A percentile compares a stretch with the other conserved stretches of the same genome.
These are phyloP conservation scores for Hypsizygus marmoreus DNA, from an alignment of 768 basidiomycete genomes.

Conservation along the genomic window DNA sequence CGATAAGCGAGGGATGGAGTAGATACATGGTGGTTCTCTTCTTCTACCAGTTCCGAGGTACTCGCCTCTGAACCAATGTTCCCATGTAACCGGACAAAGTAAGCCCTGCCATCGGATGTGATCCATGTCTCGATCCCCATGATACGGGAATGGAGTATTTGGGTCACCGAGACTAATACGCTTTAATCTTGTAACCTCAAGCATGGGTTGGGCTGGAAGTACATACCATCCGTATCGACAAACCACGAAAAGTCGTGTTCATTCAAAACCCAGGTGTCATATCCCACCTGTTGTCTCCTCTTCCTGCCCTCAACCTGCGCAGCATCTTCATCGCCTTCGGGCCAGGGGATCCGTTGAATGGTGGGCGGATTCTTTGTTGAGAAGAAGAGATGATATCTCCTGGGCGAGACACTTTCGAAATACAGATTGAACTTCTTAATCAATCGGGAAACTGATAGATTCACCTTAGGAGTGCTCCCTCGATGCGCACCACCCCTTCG, in stretches of 20 bases:
- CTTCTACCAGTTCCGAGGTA: constrained; percentile 19
- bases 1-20: neutral
- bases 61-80: constrained; percentile 25
- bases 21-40: constrained; percentile 23
- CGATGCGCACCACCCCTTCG: constrained; percentile 80
- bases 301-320: constrained; percentile 30
- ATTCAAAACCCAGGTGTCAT: constrained; percentile 73
- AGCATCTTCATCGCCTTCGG: constrained; percentile 44
- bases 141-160: constrained; percentile 59
- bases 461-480: constrained; percentile 74
- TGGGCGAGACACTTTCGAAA: constrained; percentile 66
- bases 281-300: constrained; percentile 39
- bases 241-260: constrained; percentile 75
- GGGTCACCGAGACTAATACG: constrained; percentile 59
- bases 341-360: constrained; percentile 87
- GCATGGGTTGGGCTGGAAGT: neutral
- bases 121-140: constrained; percentile 80
- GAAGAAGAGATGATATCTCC: constrained; percentile 68
- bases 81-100: constrained; percentile 70
- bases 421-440: constrained; percentile 2
- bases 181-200: neutral
- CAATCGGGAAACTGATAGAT: constrained; percentile 6
- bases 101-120: constrained; percentile 82
- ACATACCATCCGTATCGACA: constrained; percentile 68
- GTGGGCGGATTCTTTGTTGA: constrained; percentile 75